phyloP scores from a whole-genome alignment of 2,329 filamentous ascomycete genomes.

The Trichoderma sp. region DNA sequence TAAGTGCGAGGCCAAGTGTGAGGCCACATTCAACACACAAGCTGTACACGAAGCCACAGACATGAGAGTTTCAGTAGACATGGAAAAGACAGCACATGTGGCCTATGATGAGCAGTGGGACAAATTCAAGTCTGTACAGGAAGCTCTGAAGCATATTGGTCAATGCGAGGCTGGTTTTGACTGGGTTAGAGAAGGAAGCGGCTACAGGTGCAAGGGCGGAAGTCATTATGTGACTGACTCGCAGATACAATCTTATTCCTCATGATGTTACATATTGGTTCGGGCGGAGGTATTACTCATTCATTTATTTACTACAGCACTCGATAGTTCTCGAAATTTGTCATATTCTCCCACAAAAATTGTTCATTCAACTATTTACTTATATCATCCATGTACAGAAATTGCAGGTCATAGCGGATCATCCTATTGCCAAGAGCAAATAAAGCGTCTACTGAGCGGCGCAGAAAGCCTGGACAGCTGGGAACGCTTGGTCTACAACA shows the following conservation, averaged over 20 bases:
- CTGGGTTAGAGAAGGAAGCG: neutral
- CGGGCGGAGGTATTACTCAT: neutral
- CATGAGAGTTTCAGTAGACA: neutral
- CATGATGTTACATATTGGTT: neutral
- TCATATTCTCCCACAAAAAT: neutral
- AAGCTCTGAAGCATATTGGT: neutral
- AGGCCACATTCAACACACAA: neutral
- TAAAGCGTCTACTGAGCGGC: neutral
- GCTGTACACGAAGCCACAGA: neutral
- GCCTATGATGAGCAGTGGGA: neutral
- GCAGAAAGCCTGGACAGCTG: no score
- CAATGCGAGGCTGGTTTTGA: neutral
- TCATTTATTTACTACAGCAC: neutral
- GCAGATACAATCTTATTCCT: neutral
- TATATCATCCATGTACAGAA: neutral
- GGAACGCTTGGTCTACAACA: no score
- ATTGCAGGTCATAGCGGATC: neutral
- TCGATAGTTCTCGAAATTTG: neutral
- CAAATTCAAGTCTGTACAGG: neutral
- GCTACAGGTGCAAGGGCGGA: neutral
- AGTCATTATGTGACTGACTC: neutral
- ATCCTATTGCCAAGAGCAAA: neutral
- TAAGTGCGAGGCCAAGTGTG: neutral
- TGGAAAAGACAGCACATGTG: neutral
- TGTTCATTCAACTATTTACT: neutral